Evolutionary conservation across 306 rosid species (phyloP), one percentile per base, ranked within the genome.

Genomic region (Corylus americana): DNA sequence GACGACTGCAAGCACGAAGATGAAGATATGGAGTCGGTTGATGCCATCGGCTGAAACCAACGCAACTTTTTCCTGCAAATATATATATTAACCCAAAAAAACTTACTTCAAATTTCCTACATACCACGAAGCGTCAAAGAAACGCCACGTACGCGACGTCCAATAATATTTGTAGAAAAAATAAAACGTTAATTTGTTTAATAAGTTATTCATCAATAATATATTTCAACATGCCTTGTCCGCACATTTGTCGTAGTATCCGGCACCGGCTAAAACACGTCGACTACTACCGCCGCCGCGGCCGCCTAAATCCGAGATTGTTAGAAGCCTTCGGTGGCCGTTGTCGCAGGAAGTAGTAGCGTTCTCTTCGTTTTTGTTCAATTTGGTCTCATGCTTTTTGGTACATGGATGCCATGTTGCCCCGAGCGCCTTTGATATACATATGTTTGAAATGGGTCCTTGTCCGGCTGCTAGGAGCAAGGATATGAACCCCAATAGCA

Each of bases 401-500:
- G 44, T 29, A 68, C 98, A 93, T 0, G 97, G 98, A 31, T 91
- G 98, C 97, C 97, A 93, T 6, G 95, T 86, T 2, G 48, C 76
- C 5, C 90, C 98, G 22, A 81, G 79, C 3, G 83, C 72, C 83
- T 85, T 3, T 1, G 98, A 80, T 79, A 93, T 87, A 58, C 97
- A 91, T 45, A 91, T 91, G 12, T 77, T 84, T 8, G 97, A 87
- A 73, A 93, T 90, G 17, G 77, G 74, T 37, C 83, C 77, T 84
- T 90, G 88, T 82, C 88, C 95, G 3, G 91, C 95, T 16, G 97
- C 87, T 47, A 93, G 88, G 35, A 93, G 89, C 90, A 93, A 82
- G 51, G 98, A 93, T 86, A 91, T 82, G 82, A 93, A 93, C 29
- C 98, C 98, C 85, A 93, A 47, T 55, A 91, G 78, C 98, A 93